These are phyloP conservation scores for Aspergillus indologenus DNA, from an alignment of 495 filamentous ascomycete species.

Conservation along the genomic window DNA sequence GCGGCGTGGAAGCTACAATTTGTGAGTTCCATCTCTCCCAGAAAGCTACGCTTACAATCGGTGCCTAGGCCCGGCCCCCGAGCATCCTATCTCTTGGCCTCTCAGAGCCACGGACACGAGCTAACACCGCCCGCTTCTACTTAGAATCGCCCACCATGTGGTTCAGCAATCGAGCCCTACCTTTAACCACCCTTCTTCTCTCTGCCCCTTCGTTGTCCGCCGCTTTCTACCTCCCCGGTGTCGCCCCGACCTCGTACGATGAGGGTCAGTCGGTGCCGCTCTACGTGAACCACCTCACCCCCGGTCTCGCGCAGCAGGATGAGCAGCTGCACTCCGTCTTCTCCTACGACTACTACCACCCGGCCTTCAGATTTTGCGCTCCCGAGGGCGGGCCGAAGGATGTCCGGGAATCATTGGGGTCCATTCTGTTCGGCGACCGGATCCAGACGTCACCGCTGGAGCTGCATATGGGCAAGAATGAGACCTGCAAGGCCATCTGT, in stretches of 20 bases:
- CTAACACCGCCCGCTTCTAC: slow-evolving; percentile 15
- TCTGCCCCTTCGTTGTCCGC: slow-evolving; percentile 50
- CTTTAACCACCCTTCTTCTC: slow-evolving; percentile 31
- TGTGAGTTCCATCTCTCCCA: slow-evolving; percentile 16
- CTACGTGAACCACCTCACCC: slow-evolving; percentile 88
- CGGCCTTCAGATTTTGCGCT: slow-evolving; percentile 78
- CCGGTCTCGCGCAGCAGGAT: slow-evolving; percentile 69
- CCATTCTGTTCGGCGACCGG: slow-evolving; percentile 94
- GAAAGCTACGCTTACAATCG: slow-evolving; percentile 1
- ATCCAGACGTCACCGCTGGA: slow-evolving; percentile 91
- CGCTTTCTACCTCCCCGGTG: slow-evolving; percentile 94
- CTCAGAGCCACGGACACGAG: slow-evolving; percentile 8
- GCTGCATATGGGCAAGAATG: slow-evolving; percentile 76
- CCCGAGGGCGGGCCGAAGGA: slow-evolving; percentile 70
- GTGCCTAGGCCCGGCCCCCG: slow-evolving; percentile 11
- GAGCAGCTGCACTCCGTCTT: slow-evolving; percentile 83
- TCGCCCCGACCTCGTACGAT: slow-evolving; percentile 90
- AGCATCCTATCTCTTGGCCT: slow-evolving; percentile 6
- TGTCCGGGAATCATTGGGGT: slow-evolving; percentile 85
- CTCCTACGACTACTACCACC: slow-evolving; percentile 93
- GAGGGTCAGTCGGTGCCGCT: slow-evolving; percentile 74
- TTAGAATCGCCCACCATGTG: slow-evolving; percentile 36
- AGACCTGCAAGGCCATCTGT: slow-evolving; percentile 81
- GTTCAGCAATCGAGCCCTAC: slow-evolving; percentile 30
- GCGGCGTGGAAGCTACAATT: slow-evolving; percentile 22